Percentiles rank a stretch among this genome's conserved stretches.
These are phyloP conservation scores for Grifola frondosa DNA, from an alignment of 1,284 basidiomycete species.

Conservation along the genomic window DNA sequence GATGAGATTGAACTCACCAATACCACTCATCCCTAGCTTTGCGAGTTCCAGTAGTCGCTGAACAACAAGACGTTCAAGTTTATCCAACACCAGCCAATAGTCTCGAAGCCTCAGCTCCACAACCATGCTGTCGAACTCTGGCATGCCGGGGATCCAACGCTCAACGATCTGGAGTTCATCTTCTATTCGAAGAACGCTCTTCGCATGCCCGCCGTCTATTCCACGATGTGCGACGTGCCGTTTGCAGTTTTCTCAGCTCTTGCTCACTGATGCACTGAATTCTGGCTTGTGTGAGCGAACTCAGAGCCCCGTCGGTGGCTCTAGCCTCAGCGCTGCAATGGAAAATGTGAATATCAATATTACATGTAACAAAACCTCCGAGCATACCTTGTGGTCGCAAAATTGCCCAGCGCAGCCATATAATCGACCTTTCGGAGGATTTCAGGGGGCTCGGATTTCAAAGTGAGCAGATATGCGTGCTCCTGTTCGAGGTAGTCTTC, in stretches of 20 bases:
- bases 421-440: background rate
- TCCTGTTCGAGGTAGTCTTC: conserved; percentile 15
- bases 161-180: conserved; percentile 1
- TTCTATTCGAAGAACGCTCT: conserved; percentile 7
- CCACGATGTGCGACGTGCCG: background rate
- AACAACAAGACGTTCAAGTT: too few relatives aligned
- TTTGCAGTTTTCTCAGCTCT: background rate
- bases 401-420: background rate
- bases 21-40: conserved; percentile 3
- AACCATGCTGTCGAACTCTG: conserved; percentile 7
- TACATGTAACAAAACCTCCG: background rate
- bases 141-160: conserved; percentile 12
- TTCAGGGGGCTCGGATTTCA: background rate
- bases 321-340: too few relatives aligned
- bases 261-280: background rate
- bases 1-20: too few relatives aligned
- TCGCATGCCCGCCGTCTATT: background rate
- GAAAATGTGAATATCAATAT: too few relatives aligned
- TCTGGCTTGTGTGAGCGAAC: too few relatives aligned
- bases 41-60: too few relatives aligned
- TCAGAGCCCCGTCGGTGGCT: too few relatives aligned
- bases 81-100: conserved; percentile 15
- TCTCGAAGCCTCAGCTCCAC: conserved; percentile 5
- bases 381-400: background rate
- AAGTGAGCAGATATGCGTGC: background rate